phyloP scores from a whole-genome alignment of 1,284 basidiomycete genomes.

The Cryptococcus deneoformans region DNA sequence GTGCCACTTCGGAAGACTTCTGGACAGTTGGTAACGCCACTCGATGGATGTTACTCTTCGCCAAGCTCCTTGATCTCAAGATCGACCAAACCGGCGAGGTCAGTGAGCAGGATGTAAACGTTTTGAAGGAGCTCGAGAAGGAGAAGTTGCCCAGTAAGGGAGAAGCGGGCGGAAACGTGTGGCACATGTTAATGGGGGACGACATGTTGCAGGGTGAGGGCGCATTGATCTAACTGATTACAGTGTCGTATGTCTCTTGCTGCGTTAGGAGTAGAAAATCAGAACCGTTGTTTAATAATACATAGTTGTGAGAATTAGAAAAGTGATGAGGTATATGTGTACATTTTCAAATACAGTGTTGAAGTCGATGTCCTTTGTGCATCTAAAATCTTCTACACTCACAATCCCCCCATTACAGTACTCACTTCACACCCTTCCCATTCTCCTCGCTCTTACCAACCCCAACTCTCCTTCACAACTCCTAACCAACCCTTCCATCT shows the following conservation, averaged over 20 bases:
- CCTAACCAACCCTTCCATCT: constrained; percentile 32
- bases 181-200: constrained; percentile 46
- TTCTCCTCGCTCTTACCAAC: not conserved
- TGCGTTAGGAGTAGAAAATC: no score
- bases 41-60: constrained; percentile 39
- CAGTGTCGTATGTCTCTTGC: no score
- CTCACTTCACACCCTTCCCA: not conserved
- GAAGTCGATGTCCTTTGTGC: no score
- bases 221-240: constrained; percentile 10
- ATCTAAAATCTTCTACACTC: no score
- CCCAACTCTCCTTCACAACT: constrained; percentile 30
- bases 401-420: no score
- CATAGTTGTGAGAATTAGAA: no score
- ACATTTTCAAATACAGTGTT: no score
- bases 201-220: constrained; percentile 39
- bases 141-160: constrained; percentile 21
- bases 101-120: constrained; percentile 7
- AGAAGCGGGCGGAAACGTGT: constrained; percentile 35
- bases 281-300: no score
- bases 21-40: constrained; percentile 48
- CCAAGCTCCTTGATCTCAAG: constrained; percentile 24
- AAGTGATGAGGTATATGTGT: no score
- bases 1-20: constrained; percentile 41
- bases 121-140: constrained; percentile 22
- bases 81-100: constrained; percentile 3